Percentiles rank a stretch among this genome's conserved stretches.
Evolutionary conservation across 139 green algal species (phyloP).

Genomic region (Picochlorum sp.): DNA sequence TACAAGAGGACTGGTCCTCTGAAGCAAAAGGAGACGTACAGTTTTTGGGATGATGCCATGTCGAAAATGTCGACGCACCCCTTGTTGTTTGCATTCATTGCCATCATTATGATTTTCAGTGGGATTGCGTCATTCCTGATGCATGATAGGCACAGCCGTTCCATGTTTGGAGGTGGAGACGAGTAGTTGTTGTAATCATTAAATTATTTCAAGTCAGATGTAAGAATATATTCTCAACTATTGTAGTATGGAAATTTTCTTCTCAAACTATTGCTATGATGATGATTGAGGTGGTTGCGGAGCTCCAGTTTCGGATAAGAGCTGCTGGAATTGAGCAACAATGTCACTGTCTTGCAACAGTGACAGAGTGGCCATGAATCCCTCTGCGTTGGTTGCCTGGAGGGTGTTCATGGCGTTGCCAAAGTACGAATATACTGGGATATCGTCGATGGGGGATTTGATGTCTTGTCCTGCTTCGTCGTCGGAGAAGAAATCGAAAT

Average conservation of each 20-base stretch:
- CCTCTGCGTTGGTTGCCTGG: slow-evolving; percentile 31
- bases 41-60: not conserved
- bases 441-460: slow-evolving; percentile 48
- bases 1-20: slow-evolving; percentile 14
- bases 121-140: slow-evolving; percentile 31
- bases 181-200: no score
- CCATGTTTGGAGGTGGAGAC: slow-evolving; percentile 7
- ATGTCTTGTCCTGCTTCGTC: slow-evolving; percentile 36
- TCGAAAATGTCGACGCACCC: slow-evolving; percentile 25
- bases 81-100: slow-evolving; percentile 19
- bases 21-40: not conserved
- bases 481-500: slow-evolving; percentile 33
- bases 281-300: no score
- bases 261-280: no score
- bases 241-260: no score
- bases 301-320: not conserved
- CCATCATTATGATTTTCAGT: slow-evolving; percentile 31
- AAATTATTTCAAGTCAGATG: no score
- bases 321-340: not conserved
- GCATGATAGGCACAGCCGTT: slow-evolving; percentile 3
- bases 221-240: no score
- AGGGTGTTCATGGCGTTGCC: slow-evolving; percentile 48
- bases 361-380: slow-evolving; percentile 24
- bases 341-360: not conserved
- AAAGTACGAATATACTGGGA: slow-evolving; percentile 61